Base-by-base conservation (phyloP, 2,329 filamentous ascomycete genomes). In the Ramularia endophylla region DNA sequence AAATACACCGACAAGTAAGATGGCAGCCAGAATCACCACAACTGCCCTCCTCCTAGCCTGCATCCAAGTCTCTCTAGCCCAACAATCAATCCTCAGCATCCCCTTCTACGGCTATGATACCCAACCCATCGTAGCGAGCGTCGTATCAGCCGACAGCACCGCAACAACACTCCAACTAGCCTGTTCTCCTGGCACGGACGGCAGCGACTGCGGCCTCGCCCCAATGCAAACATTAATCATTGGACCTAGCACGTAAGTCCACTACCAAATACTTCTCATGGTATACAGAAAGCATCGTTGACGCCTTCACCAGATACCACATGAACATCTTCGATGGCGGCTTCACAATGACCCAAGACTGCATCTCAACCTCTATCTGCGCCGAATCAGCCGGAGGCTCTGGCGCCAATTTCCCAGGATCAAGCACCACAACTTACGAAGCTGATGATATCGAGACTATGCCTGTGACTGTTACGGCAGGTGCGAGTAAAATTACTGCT, bases 61-160 rank as follows among this genome's bases (percentile, higher is more conserved):
- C n/a, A n/a, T n/a, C n/a, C n/a, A n/a, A n/a, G n/a, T n/a, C n/a
- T 25, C 22, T 25, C 22, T 25, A 25, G 32, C 32, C 32, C 32
- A 34, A 13, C 20, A 17, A n/a, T 11, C 32, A 7, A 34, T 34
- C 32, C 42, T 53, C 27, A 36, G 39, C n/a, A 11, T 53, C 17
- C 46, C 49, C n/a, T 52, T 53, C 37, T 52, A 47, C 22, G 45
- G 50, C 45, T 55, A 53, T 36, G 48, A 54, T 37, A 33, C 25
- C 20, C 36, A 36, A 19, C n/a, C 50, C 27, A 43, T 53, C 41
- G 50, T 40, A 17, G 52, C 40, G 27, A 50, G 46, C 12, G 31
- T 54, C 36, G 35, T 54, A 33, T 32, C 30, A 18, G 44, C 44
- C 29, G 28, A 42, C 33, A 22, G 36, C 36, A 25, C 28, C 13